Conservation (phyloP, 257 asterid species). For the Plantago elongata region DNA sequence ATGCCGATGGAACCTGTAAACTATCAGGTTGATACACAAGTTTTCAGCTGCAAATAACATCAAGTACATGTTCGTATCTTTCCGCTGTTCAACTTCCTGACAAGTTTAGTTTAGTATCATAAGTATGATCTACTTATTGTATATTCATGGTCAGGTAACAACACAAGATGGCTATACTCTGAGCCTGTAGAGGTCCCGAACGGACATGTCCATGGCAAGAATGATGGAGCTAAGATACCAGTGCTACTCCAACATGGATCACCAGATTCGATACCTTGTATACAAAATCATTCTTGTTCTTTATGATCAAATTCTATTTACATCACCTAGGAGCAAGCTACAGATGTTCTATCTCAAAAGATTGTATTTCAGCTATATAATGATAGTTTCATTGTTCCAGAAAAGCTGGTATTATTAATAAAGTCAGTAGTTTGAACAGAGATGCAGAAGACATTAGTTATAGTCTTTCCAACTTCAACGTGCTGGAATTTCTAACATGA, state of each 20-base stretch:
- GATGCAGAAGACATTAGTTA: too few relatives aligned
- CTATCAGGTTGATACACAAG: slow-evolving; percentile 44
- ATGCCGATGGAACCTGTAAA: slow-evolving; percentile 48
- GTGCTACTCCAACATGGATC: slow-evolving; percentile 73
- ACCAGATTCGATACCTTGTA: slow-evolving; percentile 31
- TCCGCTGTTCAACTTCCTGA: too few relatives aligned
- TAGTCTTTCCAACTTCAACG: too few relatives aligned
- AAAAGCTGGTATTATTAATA: too few relatives aligned
- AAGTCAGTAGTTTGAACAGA: too few relatives aligned
- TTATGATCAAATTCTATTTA: too few relatives aligned
- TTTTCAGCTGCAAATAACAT: slow-evolving; percentile 64
- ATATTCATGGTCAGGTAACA: slow-evolving; percentile 42
- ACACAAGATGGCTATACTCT: slow-evolving; percentile 66
- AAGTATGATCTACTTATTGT: neutral
- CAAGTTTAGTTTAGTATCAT: neutral
- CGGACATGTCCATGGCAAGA: slow-evolving; percentile 29
- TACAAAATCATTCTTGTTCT: neutral
- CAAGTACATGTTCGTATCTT: slow-evolving; percentile 25
- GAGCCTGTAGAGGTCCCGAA: slow-evolving; percentile 61
- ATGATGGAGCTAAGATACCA: slow-evolving; percentile 34
- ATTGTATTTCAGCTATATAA: too few relatives aligned
- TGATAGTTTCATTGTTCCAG: too few relatives aligned
- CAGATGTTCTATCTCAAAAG: too few relatives aligned
- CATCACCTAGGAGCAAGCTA: too few relatives aligned
- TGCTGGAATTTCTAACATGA: too few relatives aligned